These are phyloP conservation scores for Orobanche coerulescens DNA, from an alignment of 257 asterid genomes.

Conservation along the genomic window DNA sequence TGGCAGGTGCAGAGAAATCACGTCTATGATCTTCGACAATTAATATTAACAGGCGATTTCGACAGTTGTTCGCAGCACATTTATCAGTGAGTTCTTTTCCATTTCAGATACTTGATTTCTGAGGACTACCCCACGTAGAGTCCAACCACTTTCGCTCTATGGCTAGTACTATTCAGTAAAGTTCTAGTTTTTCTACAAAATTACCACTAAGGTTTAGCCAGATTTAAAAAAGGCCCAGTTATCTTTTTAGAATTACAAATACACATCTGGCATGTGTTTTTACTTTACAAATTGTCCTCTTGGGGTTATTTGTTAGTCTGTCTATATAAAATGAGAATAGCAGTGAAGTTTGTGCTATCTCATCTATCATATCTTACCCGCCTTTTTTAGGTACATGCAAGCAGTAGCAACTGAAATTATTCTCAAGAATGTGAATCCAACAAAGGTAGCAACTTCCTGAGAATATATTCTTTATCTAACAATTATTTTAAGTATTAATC, in stretches of 20 bases:
- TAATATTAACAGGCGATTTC: slow-evolving; percentile 72
- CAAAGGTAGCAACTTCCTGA: slow-evolving; percentile 46
- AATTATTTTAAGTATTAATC: not conserved
- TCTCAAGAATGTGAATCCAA: slow-evolving; percentile 59
- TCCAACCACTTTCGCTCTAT: too few relatives aligned
- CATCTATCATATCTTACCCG: too few relatives aligned
- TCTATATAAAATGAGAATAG: too few relatives aligned
- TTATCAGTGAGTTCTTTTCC: slow-evolving; percentile 57
- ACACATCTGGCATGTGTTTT: too few relatives aligned
- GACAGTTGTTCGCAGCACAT: slow-evolving; percentile 81
- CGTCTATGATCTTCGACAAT: slow-evolving; percentile 90
- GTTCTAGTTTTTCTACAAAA: too few relatives aligned
- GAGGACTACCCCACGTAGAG: not conserved
- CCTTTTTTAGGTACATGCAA: slow-evolving; percentile 87
- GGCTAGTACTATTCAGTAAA: too few relatives aligned
- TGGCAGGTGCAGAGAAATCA: slow-evolving; percentile 93
- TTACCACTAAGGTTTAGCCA: too few relatives aligned
- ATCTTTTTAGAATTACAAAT: too few relatives aligned
- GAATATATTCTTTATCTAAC: not conserved
- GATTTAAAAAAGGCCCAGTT: too few relatives aligned
- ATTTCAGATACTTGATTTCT: slow-evolving; percentile 13
- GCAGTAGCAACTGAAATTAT: slow-evolving; percentile 86
- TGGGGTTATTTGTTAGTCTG: too few relatives aligned
- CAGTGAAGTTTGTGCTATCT: too few relatives aligned
- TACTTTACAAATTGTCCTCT: too few relatives aligned